phyloP scores from a whole-genome alignment of 2,329 filamentous ascomycete species.

The Trichoderma citrinoviride region DNA sequence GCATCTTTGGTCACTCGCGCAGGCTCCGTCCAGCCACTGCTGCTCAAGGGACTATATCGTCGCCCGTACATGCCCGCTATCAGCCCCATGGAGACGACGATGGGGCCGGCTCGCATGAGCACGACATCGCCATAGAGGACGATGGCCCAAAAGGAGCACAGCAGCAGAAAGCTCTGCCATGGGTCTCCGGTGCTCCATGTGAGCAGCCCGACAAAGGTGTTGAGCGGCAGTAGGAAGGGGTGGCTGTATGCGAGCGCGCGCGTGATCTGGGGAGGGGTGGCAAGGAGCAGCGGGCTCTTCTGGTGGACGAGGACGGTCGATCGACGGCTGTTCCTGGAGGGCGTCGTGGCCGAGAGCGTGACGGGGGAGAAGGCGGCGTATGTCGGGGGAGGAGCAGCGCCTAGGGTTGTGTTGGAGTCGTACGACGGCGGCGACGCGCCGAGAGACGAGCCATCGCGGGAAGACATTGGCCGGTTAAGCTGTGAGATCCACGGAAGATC shows the following conservation, averaged over 20 bases:
- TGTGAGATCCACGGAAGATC: constrained; percentile 53
- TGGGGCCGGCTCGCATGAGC: constrained; percentile 77
- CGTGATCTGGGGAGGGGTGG: constrained; percentile 92
- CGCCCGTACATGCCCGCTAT: constrained; percentile 92
- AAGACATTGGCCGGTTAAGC: constrained; percentile 40
- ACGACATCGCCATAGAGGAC: constrained; percentile 83
- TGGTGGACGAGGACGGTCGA: constrained; percentile 95
- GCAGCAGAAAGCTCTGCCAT: constrained; percentile 93
- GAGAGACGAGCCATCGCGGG: constrained; percentile 38
- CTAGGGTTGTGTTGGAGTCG: constrained; percentile 36
- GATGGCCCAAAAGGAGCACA: constrained; percentile 80
- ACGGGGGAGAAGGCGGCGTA: constrained; percentile 87
- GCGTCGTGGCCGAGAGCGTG: constrained; percentile 66
- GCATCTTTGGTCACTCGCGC: constrained; percentile 36
- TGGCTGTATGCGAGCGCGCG: constrained; percentile 93
- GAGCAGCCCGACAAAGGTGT: constrained; percentile 77
- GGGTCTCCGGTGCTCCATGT: constrained; percentile 93
- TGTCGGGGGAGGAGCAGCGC: constrained; percentile 58
- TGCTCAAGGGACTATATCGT: constrained; percentile 85
- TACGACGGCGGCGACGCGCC: constrained; percentile 36
- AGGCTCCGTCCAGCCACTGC: constrained; percentile 67
- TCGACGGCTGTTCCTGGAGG: constrained; percentile 62
- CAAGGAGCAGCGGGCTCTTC: constrained; percentile 88
- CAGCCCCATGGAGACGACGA: constrained; percentile 74
- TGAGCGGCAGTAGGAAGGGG: constrained; percentile 86